Evolutionary conservation across 805 yeast genomes (phyloP).

Genomic region (Metschnikowia lochheadii): DNA sequence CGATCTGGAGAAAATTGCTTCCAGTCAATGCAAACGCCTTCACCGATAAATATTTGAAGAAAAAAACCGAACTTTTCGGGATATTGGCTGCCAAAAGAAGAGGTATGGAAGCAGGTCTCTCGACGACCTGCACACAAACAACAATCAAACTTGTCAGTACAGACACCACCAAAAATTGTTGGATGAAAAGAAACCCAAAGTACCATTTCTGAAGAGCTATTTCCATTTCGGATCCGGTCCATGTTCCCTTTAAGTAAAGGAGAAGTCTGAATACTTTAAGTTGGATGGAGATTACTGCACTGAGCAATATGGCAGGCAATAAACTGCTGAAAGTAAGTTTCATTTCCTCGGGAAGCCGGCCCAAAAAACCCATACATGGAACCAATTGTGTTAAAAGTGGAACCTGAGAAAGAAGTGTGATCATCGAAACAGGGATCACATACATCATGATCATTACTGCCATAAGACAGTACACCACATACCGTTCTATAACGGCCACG

Average conservation of each 20-base stretch:
- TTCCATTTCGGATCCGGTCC: slow-evolving; percentile 62
- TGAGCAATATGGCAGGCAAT: slow-evolving; percentile 63
- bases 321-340: slow-evolving; percentile 56
- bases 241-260: slow-evolving; percentile 51
- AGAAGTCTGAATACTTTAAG: slow-evolving; percentile 54
- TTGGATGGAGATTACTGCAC: slow-evolving; percentile 59
- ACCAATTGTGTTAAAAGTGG: slow-evolving; percentile 59
- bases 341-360: slow-evolving; percentile 49
- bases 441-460: slow-evolving; percentile 53
- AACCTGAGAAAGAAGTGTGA: slow-evolving; percentile 71
- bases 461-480: slow-evolving; percentile 44
- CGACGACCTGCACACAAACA: slow-evolving; percentile 55
- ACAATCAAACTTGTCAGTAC: slow-evolving; percentile 74
- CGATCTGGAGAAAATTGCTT: slow-evolving; percentile 58
- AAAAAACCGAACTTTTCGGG: slow-evolving; percentile 84
- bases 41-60: slow-evolving; percentile 69
- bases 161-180: slow-evolving; percentile 79
- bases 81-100: slow-evolving; percentile 68
- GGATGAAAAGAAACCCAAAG: slow-evolving; percentile 74
- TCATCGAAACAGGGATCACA: slow-evolving; percentile 80
- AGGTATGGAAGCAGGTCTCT: slow-evolving; percentile 71
- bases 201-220: slow-evolving; percentile 73
- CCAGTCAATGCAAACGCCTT: slow-evolving; percentile 78
- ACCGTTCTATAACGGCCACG: slow-evolving; percentile 36
- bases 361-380: slow-evolving; percentile 57